Evolutionary conservation across 331 rosid species (phyloP).

Genomic region (Malus hybrid): DNA sequence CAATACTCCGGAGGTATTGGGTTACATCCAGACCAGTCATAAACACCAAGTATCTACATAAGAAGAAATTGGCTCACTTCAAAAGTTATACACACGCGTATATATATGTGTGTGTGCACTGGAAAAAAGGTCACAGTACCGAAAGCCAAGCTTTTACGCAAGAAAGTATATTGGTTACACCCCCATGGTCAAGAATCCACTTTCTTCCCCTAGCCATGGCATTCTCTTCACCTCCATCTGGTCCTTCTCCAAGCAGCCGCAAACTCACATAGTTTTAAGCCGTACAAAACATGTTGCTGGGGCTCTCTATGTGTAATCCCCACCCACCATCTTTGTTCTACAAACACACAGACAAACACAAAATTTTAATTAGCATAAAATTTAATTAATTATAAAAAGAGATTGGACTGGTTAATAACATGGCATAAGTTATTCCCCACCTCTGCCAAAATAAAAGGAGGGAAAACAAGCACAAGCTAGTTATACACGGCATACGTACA

Average conservation of each 20-base stretch:
- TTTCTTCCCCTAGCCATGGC: constrained; percentile 26
- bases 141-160: constrained; percentile 48
- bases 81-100: too few relatives aligned
- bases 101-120: too few relatives aligned
- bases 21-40: constrained; percentile 55
- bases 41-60: constrained; percentile 18
- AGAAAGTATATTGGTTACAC: constrained; percentile 25
- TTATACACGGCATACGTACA: too few relatives aligned
- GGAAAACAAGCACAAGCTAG: too few relatives aligned
- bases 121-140: neutral
- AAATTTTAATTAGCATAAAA: too few relatives aligned
- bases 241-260: constrained; percentile 39
- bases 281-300: constrained; percentile 36
- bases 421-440: too few relatives aligned
- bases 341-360: too few relatives aligned
- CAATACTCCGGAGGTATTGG: constrained; percentile 78
- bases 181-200: constrained; percentile 39
- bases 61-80: neutral
- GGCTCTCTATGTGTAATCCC: constrained; percentile 37
- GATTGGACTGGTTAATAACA: too few relatives aligned
- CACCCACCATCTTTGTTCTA: constrained; percentile 34
- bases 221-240: constrained; percentile 23
- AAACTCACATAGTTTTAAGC: constrained; percentile 30
- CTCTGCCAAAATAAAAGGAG: too few relatives aligned
- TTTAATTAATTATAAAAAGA: too few relatives aligned